Evolutionary conservation across 208 protist species (phyloP).

Genomic region (Acanthamoeba divionensis): DNA sequence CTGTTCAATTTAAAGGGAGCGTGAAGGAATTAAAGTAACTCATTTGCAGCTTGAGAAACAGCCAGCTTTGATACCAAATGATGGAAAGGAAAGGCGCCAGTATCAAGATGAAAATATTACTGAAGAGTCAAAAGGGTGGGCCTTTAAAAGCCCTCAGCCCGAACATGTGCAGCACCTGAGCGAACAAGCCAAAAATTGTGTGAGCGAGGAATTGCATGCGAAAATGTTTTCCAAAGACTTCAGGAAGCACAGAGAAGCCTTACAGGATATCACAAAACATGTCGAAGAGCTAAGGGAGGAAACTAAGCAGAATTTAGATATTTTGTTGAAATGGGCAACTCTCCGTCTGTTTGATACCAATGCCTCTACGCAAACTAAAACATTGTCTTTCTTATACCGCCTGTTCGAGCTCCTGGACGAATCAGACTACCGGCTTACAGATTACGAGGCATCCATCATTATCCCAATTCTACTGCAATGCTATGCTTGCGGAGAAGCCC

Average conservation of each 20-base stretch:
- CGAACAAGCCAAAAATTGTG: neutral
- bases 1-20: too few species aligned
- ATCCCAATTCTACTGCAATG: slow-evolving; percentile 51
- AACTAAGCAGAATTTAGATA: slow-evolving; percentile 19
- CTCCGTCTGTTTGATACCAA: slow-evolving; percentile 68
- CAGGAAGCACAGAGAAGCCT: slow-evolving; percentile 40
- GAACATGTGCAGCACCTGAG: slow-evolving; percentile 46
- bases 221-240: slow-evolving; percentile 51
- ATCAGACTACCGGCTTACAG: slow-evolving; percentile 31
- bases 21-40: too few species aligned
- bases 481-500: neutral
- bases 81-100: slow-evolving; percentile 30
- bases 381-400: neutral
- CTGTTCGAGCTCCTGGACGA: slow-evolving; percentile 27
- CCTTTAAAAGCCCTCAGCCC: slow-evolving; percentile 18
- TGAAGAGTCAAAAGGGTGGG: neutral
- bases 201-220: neutral
- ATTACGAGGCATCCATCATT: slow-evolving; percentile 61
- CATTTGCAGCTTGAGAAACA: too few species aligned
- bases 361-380: slow-evolving; percentile 50
- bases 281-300: neutral
- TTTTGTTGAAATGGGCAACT: slow-evolving; percentile 64
- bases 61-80: neutral
- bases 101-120: slow-evolving; percentile 1
- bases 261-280: neutral